These are phyloP conservation scores for Pyrus hybrid DNA, from an alignment of 331 rosid genomes.

Conservation along the genomic window DNA sequence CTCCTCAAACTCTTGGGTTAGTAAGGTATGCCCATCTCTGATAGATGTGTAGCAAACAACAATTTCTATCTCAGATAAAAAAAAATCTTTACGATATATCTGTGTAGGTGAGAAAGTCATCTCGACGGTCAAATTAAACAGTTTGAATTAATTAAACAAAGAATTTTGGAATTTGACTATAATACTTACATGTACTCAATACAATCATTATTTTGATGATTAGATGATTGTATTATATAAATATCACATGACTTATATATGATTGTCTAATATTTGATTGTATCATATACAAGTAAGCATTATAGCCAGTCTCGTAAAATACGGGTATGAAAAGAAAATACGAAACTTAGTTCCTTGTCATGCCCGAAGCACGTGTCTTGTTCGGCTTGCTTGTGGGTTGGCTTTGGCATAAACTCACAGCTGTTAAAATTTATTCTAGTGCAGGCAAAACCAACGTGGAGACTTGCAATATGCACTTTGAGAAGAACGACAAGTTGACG, in stretches of 20 bases:
- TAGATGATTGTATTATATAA: neutral
- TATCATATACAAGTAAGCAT: neutral
- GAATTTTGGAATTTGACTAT: neutral
- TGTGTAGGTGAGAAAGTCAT: neutral
- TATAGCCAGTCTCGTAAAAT: neutral
- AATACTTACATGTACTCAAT: neutral
- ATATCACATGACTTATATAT: neutral
- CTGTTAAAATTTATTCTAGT: neutral
- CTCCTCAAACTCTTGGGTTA: too few relatives aligned
- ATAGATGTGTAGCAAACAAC: too few relatives aligned
- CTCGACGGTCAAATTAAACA: too few relatives aligned
- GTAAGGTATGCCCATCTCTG: too few relatives aligned
- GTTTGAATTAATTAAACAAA: neutral
- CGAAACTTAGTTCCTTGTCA: neutral
- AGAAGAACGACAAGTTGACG: slow-evolving; percentile 7
- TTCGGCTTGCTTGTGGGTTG: neutral
- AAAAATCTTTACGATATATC: neutral
- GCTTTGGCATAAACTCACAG: neutral
- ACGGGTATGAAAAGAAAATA: too few relatives aligned
- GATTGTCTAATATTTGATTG: neutral
- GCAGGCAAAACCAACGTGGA: neutral
- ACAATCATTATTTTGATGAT: neutral
- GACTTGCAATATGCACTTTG: slow-evolving; percentile 1
- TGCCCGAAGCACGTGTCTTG: neutral
- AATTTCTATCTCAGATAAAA: too few relatives aligned